Conservation (phyloP, 129 eudicot species). For the Calendula officinalis region DNA sequence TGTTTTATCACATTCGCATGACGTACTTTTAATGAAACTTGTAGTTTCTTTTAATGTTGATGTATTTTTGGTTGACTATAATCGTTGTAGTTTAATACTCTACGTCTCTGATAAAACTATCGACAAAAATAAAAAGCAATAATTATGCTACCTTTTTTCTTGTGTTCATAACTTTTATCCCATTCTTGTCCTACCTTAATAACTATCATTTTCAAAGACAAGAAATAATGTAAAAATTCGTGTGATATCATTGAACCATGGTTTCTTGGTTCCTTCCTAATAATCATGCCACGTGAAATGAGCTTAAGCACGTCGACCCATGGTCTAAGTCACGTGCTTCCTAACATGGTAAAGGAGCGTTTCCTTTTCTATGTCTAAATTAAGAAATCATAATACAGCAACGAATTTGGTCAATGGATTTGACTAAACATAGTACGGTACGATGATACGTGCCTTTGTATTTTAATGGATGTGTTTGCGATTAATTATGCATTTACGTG, state of each 20-base stretch:
- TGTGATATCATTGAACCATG: slow-evolving; percentile 21
- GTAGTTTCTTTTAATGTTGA: too few species aligned
- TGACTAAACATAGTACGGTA: slow-evolving; percentile 8
- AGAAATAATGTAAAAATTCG: background rate
- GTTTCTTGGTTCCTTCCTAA: slow-evolving; percentile 14
- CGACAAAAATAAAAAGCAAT: too few species aligned
- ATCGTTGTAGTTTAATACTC: too few species aligned
- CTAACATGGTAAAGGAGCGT: slow-evolving; percentile 27
- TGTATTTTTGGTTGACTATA: too few species aligned
- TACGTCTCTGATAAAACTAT: too few species aligned
- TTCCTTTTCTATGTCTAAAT: slow-evolving; percentile 7
- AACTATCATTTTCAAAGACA: too few species aligned
- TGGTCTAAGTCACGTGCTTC: slow-evolving; percentile 16
- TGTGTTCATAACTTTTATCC: too few species aligned
- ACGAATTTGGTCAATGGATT: slow-evolving; percentile 19
- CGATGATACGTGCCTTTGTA: background rate
- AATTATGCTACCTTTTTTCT: too few species aligned
- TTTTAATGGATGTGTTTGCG: background rate
- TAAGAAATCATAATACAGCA: slow-evolving; percentile 20
- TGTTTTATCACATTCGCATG: too few species aligned
- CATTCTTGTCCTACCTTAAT: too few species aligned
- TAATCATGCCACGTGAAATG: slow-evolving; percentile 18
- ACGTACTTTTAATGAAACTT: too few species aligned
- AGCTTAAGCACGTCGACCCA: slow-evolving; percentile 16
- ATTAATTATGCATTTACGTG: too few species aligned